phyloP scores from a whole-genome alignment of 305 asterid species.

The Fraxinus baroniana region DNA sequence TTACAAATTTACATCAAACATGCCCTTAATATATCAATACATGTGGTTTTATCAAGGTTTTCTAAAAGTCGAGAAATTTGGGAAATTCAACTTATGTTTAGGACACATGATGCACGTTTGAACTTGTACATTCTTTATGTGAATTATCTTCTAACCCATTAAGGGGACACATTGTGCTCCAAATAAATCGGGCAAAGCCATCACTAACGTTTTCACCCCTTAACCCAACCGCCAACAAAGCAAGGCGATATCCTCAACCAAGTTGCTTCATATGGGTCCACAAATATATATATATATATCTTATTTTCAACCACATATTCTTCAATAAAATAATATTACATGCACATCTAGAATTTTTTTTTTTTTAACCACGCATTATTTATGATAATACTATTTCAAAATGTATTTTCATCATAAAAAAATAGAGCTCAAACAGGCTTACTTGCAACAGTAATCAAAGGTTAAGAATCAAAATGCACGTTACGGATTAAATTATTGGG shows the following conservation, averaged over 20 bases:
- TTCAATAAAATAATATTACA: too few relatives aligned
- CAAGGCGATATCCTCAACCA: constrained; percentile 24
- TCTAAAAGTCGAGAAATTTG: background rate
- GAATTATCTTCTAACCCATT: background rate
- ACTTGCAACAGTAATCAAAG: background rate
- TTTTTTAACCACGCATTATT: too few relatives aligned
- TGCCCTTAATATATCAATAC: background rate
- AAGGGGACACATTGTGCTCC: constrained; percentile 32
- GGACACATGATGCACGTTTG: background rate
- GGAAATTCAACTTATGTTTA: background rate
- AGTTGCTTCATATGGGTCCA: constrained; percentile 17
- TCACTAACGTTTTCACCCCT: constrained; percentile 27
- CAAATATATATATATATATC: background rate
- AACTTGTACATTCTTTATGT: background rate
- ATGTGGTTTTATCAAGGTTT: background rate
- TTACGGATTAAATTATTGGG: background rate
- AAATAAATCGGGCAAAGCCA: constrained; percentile 30
- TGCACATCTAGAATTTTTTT: too few relatives aligned
- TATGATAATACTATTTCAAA: too few relatives aligned
- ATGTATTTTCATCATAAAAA: too few relatives aligned
- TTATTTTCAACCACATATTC: too few relatives aligned
- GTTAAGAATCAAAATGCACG: background rate
- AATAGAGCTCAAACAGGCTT: too few relatives aligned
- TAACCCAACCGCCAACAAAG: constrained; percentile 27
- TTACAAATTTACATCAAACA: too few relatives aligned